Base-by-base conservation (phyloP, 441 rosid genomes). In the Populus hybrid region DNA sequence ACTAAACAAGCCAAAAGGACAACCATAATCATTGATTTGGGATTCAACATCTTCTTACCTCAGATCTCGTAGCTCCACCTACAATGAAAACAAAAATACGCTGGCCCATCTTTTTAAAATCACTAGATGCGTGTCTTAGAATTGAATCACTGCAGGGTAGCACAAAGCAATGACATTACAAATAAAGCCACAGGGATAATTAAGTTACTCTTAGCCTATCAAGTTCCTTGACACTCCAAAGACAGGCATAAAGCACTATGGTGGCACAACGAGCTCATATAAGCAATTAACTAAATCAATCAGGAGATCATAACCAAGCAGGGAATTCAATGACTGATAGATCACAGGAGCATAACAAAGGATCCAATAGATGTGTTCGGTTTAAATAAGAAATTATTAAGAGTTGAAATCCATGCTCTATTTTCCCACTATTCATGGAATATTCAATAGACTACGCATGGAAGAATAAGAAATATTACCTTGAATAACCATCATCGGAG, bases 401-500 rank as follows among this genome's bases (percentile, higher is more conserved):
- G 18, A 38, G 53, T 35, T 21, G 16, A 28, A 68, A 26, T 35
- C 8, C 16, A 29, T 36, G 50, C 1, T 21, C 3, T 10, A 21
- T 69, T 11, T 40, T 40, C 73, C 16, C 56, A 40, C 73, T 69
- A 28, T 1, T 53, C 68, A 64, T 64, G 18, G 18, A 64, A 64
- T 23, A 28, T 64, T 64, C 28, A 31, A 64, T 18, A 6, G 64
- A 76, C 23, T 24, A 56, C 50, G 59, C 11, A 45, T 26, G 24
- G 28, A 16, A 50, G 31, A 77, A 29, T 33, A 33, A 50, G 6
- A 50, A 21, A 50, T 11, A 68, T 31, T 73, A 92, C 98, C 98
- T 93, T 78, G 99, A 92, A 85, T 89, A 89, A 10, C 99, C 99
- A 82, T 94, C 99, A 76, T 94, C 98, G 11, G 99, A 93, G 78